Evolutionary conservation across 2,329 filamentous ascomycete genomes (phyloP).

Genomic region (Sodiomyces alkalinus): DNA sequence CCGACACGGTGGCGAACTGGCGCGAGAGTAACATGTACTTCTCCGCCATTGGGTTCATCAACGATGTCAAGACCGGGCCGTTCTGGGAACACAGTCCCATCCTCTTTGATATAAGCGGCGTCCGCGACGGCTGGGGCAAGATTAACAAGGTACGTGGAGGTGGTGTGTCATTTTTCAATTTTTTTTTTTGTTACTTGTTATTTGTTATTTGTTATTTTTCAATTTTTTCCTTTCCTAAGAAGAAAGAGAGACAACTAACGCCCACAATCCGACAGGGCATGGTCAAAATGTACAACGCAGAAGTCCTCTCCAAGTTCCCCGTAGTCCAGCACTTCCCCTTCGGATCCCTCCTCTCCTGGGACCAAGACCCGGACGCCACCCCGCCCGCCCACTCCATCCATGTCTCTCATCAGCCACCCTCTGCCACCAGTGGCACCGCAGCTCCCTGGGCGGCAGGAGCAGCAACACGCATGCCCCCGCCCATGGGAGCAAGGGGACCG

Average conservation of each 20-base stretch:
- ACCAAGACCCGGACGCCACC: constrained; percentile 46
- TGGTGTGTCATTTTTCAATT: too few relatives aligned
- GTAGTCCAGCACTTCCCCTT: constrained; percentile 95
- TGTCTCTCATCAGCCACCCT: constrained; percentile 36
- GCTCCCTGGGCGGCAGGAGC: constrained; percentile 1
- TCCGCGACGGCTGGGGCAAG: constrained; percentile 91
- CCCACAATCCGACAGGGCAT: constrained; percentile 47
- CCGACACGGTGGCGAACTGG: constrained; percentile 47
- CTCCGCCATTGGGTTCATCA: constrained; percentile 88
- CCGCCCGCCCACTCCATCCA: constrained; percentile 36
- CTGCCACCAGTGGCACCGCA: constrained; percentile 16
- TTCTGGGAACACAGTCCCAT: constrained; percentile 96
- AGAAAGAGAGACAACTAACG: too few relatives aligned
- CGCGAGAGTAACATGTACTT: constrained; percentile 75
- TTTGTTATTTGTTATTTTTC: too few relatives aligned
- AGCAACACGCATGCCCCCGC: too few relatives aligned
- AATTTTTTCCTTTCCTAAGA: too few relatives aligned
- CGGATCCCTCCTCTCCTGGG: constrained; percentile 67
- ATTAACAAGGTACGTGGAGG: constrained; percentile 73
- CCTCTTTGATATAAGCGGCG: constrained; percentile 84
- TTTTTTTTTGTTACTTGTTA: constrained; percentile 1
- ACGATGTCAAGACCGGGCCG: constrained; percentile 88
- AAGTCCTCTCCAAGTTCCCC: constrained; percentile 91
- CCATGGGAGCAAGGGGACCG: too few relatives aligned
- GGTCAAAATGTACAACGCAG: constrained; percentile 98